Conservation (phyloP, 495 filamentous ascomycete genomes). For the Tuber brumale region DNA sequence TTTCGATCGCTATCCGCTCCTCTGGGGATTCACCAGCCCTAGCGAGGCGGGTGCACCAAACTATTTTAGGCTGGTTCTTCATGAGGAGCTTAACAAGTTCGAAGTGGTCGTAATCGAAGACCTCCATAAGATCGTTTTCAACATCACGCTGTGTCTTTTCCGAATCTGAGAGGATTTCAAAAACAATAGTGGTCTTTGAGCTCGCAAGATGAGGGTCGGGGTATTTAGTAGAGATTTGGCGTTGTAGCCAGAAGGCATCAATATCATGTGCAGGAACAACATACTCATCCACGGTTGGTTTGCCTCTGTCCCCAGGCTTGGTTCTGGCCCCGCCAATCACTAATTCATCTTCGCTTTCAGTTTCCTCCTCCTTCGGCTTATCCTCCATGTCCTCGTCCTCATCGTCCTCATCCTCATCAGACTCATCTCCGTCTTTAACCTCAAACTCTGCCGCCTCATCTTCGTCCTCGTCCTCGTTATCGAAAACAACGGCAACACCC, state of each 20-base stretch:
- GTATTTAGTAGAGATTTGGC: conserved; percentile 81
- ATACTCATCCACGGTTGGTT: conserved; percentile 52
- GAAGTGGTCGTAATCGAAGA: conserved; percentile 94
- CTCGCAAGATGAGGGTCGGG: conserved; percentile 85
- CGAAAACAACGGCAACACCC: conserved; percentile 95
- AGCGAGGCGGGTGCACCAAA: conserved; percentile 90
- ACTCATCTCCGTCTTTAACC: conserved; percentile 53
- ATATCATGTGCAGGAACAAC: conserved; percentile 76
- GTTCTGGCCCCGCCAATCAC: conserved; percentile 62
- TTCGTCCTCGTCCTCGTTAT: conserved; percentile 85
- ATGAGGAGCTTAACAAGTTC: conserved; percentile 91
- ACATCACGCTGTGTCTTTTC: conserved; percentile 81
- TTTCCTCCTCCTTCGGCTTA: conserved; percentile 43
- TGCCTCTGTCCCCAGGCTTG: conserved; percentile 41
- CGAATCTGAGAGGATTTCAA: conserved; percentile 79
- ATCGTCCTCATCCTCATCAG: conserved; percentile 51
- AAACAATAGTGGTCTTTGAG: conserved; percentile 72
- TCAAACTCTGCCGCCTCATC: conserved; percentile 76
- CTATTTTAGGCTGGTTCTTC: conserved; percentile 79
- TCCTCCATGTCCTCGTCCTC: conserved; percentile 51
- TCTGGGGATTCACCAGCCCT: conserved; percentile 72
- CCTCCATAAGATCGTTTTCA: conserved; percentile 96
- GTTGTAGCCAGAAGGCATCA: conserved; percentile 94
- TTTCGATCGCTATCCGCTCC: conserved; percentile 70
- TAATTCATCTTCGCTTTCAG: conserved; percentile 61